These are phyloP conservation scores for Pseudocercospora cruenta DNA, from an alignment of 2,329 filamentous ascomycete genomes.

Conservation along the genomic window DNA sequence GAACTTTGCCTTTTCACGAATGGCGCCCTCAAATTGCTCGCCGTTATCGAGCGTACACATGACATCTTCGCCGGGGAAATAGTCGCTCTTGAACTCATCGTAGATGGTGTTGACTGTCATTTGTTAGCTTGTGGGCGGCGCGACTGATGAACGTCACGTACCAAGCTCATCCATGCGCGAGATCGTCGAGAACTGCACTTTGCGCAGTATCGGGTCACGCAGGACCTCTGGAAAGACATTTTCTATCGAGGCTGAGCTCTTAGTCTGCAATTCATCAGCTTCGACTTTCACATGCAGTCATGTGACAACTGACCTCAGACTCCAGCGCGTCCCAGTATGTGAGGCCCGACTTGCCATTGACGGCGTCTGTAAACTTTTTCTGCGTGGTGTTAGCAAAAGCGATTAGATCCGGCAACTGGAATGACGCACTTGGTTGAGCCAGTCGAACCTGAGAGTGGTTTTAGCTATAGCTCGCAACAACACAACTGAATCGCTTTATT, in stretches of 20 bases:
- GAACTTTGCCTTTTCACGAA: conserved; percentile 84
- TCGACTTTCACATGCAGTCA: conserved; percentile 11
- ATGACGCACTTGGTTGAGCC: conserved; percentile 80
- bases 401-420: neutral
- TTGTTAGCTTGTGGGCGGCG: conserved; percentile 8
- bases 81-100: conserved; percentile 76
- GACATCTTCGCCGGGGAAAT: conserved; percentile 86
- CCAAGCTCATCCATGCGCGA: conserved; percentile 84
- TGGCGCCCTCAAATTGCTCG: conserved; percentile 64
- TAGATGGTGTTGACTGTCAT: conserved; percentile 59
- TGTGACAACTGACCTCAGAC: conserved; percentile 39
- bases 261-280: conserved; percentile 43
- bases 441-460: conserved; percentile 70
- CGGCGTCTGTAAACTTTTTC: conserved; percentile 92
- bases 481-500: neutral
- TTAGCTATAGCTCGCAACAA: conserved; percentile 16
- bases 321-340: conserved; percentile 86
- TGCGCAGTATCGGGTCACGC: conserved; percentile 85
- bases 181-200: conserved; percentile 87
- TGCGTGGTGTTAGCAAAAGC: conserved; percentile 43
- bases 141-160: conserved; percentile 40
- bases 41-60: conserved; percentile 71
- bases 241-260: conserved; percentile 84
- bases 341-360: conserved; percentile 87
- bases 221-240: conserved; percentile 88